phyloP scores from a whole-genome alignment of 2,329 filamentous ascomycete species.

The Ustilaginoidea virens region DNA sequence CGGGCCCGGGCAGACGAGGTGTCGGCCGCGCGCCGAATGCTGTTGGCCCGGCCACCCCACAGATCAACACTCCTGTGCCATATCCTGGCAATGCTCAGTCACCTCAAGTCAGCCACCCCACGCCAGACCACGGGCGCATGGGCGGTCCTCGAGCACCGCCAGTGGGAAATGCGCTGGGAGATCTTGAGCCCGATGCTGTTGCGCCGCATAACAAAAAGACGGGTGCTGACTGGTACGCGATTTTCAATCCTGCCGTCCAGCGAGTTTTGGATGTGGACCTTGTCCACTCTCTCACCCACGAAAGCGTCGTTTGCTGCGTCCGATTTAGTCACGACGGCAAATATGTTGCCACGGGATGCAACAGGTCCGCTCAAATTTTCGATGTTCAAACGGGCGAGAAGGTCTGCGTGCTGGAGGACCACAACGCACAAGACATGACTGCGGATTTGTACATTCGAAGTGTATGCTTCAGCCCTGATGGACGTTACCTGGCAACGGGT shows the following conservation, averaged over 20 bases:
- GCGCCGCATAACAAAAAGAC: constrained; percentile 80
- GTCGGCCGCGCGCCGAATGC: constrained; percentile 48
- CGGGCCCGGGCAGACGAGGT: constrained; percentile 64
- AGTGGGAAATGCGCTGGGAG: constrained; percentile 54
- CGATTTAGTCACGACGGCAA: constrained; percentile 92
- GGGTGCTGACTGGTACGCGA: constrained; percentile 84
- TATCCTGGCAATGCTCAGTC: constrained; percentile 74
- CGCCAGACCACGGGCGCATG: constrained; percentile 47
- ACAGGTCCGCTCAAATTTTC: constrained; percentile 97
- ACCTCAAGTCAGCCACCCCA: constrained; percentile 76
- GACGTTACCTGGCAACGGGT: constrained; percentile 83
- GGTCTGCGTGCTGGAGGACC: constrained; percentile 80
- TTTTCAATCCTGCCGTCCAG: constrained; percentile 87
- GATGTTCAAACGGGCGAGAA: constrained; percentile 79
- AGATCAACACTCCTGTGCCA: constrained; percentile 76
- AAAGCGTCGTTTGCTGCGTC: constrained; percentile 96
- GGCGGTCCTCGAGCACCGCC: constrained; percentile 32
- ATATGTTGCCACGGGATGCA: constrained; percentile 92
- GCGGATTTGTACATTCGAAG: constrained; percentile 95
- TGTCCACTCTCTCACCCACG: constrained; percentile 81
- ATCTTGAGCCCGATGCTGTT: constrained; percentile 74
- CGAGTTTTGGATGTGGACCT: constrained; percentile 86
- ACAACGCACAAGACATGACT: constrained; percentile 60
- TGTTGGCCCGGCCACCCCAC: constrained; percentile 67
- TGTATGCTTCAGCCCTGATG: constrained; percentile 96